These are phyloP conservation scores for Quercus cerris DNA, from an alignment of 306 rosid species.

Conservation along the genomic window DNA sequence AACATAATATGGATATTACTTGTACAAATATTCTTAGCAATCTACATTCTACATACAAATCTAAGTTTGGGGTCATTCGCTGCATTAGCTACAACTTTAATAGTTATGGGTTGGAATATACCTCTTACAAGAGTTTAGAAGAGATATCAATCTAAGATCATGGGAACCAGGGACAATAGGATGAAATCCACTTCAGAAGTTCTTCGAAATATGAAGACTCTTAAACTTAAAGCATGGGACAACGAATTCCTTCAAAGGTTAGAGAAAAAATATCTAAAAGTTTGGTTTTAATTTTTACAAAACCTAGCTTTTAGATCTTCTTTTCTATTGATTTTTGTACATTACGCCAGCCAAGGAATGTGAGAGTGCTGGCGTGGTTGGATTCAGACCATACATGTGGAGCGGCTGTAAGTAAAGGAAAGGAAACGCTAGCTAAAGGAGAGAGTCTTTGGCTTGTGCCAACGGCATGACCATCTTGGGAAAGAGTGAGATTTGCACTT, in stretches of 20 bases:
- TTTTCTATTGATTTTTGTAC: too few species aligned
- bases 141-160: conserved; percentile 41
- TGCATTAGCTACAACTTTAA: conserved; percentile 44
- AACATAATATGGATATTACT: conserved; percentile 77
- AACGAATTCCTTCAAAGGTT: conserved; percentile 56
- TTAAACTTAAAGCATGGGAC: conserved; percentile 97
- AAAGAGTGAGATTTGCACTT: too few species aligned
- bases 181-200: not conserved
- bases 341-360: too few species aligned
- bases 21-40: conserved; percentile 75
- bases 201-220: conserved; percentile 71
- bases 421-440: too few species aligned
- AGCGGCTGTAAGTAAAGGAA: too few species aligned
- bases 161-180: too few species aligned
- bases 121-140: conserved; percentile 78
- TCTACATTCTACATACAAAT: conserved; percentile 63
- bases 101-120: conserved; percentile 68
- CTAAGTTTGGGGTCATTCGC: conserved; percentile 49
- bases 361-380: too few species aligned
- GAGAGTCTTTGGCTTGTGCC: too few species aligned
- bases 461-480: too few species aligned
- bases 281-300: too few species aligned
- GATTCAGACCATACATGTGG: too few species aligned
- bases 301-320: too few species aligned
- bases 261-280: conserved; percentile 13